phyloP scores from a whole-genome alignment of 23 red algal species.

The Agarophyton chilense region DNA sequence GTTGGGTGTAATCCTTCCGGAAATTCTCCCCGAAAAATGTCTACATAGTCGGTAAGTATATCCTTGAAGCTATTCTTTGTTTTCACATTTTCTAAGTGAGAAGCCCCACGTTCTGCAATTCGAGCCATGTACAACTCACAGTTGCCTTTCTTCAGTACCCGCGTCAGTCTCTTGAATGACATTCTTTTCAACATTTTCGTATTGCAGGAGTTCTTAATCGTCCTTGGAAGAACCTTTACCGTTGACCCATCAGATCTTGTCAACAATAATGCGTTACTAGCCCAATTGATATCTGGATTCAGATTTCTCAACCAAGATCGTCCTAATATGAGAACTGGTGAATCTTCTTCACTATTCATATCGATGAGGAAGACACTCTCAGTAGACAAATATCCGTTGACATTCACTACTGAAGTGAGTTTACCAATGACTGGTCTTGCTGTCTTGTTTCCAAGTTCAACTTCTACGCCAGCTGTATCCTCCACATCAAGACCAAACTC shows the following conservation, averaged over 20 bases:
- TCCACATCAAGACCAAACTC: not conserved
- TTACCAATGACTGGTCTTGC: not conserved
- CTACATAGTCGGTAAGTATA: not conserved
- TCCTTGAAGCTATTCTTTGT: not conserved
- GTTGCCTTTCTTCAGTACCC: not conserved
- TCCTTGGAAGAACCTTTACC: not conserved
- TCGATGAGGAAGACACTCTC: slow-evolving; percentile 5
- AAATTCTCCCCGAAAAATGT: slow-evolving; percentile 12
- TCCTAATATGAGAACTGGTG: not conserved
- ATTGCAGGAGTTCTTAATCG: not conserved
- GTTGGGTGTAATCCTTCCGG: not conserved
- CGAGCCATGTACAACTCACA: not conserved
- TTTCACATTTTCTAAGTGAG: not conserved
- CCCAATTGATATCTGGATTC: slow-evolving; percentile 3
- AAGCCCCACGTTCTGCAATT: not conserved
- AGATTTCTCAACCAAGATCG: not conserved
- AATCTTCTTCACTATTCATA: not conserved
- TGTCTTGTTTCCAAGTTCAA: slow-evolving; percentile 34
- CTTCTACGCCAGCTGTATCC: not conserved
- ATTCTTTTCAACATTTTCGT: not conserved
- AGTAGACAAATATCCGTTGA: not conserved
- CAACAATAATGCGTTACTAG: not conserved
- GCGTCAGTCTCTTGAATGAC: not conserved
- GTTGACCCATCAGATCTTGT: not conserved
- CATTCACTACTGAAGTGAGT: not conserved